Evolutionary conservation across 73 alveolate genomes (phyloP).

Genomic region (Tetrahymena thermophila): DNA sequence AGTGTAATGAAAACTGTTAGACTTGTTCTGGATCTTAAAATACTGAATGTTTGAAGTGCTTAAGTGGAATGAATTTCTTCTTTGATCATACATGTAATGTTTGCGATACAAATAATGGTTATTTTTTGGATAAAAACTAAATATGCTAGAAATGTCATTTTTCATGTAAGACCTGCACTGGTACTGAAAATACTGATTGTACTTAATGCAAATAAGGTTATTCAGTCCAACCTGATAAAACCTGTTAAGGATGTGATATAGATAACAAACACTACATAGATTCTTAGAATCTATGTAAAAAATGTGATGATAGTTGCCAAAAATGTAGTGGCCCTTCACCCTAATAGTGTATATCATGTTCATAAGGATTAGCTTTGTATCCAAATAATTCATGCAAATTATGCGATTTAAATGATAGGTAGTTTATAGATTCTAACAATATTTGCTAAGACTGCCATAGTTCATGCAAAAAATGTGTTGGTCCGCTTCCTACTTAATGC

Average conservation of each 20-base stretch:
- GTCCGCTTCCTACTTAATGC: background rate
- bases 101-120: background rate
- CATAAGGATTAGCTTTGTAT: background rate
- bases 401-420: background rate
- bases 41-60: background rate
- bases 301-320: background rate
- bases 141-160: background rate
- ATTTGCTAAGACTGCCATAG: background rate
- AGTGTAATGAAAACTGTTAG: background rate
- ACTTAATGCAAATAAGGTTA: background rate
- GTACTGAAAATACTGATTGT: background rate
- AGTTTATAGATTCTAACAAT: background rate
- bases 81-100: background rate
- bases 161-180: background rate
- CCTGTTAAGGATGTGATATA: background rate
- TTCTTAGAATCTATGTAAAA: background rate
- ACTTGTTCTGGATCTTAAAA: background rate
- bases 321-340: background rate
- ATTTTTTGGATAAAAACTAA: background rate
- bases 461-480: background rate
- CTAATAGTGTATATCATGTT: background rate
- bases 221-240: background rate
- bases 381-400: background rate
- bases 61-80: background rate
- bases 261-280: background rate